Evolutionary conservation across 2,329 filamentous ascomycete genomes (phyloP), one percentile per base, ranked within the genome.

Genomic region (Aspergillus pseudoterreus): DNA sequence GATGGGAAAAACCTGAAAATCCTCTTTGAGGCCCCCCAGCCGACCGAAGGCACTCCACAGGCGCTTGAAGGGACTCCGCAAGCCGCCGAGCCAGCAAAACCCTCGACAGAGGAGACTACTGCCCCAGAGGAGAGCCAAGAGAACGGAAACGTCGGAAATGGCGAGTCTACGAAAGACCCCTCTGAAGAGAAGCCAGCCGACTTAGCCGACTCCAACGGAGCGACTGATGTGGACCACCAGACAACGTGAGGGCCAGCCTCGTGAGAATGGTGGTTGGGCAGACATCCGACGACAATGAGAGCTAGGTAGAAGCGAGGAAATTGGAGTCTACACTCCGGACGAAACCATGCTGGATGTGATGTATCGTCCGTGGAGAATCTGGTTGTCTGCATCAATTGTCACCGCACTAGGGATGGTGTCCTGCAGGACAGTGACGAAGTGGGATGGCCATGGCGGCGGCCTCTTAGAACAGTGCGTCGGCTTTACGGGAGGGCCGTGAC

Each of bases 1-100:
- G 86, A 91, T 58, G 85, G 88, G 38, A 88, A 87, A 65, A 88
- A 90, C 57, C 67, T 85, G 54, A 75, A 81, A 55, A 69, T 72
- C 53, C 72, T 82, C 53, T 78, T 80, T 52, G 71, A 72, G 49
- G 53, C 44, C 11, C 52, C 65, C 43, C 55, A 62, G 43, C 49
- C 59, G 19, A 30, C 43, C 33, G 57, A 61, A 47, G 44, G 42
- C 22, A 55, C 54, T 11, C 53, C 60, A 15, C 56, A 59, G 22
- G 32, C 53, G 21, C 33, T 56, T 19, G 56, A 61, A 49, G 59
- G 60, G 42, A 47, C 57, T 24, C 39, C 57, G 44, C 61, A 68
- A 36, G 39, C 50, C 35, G 51, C 60, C 15, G 63, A 64, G 17
- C 57, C 57, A 44, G 46, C 47, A 45, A 61, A 63, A 49, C 17